Percentiles rank a stretch among this genome's conserved stretches.
These are phyloP conservation scores for Alopecurus myosuroides DNA, from an alignment of 176 grass and related monocot genomes.

Conservation along the genomic window DNA sequence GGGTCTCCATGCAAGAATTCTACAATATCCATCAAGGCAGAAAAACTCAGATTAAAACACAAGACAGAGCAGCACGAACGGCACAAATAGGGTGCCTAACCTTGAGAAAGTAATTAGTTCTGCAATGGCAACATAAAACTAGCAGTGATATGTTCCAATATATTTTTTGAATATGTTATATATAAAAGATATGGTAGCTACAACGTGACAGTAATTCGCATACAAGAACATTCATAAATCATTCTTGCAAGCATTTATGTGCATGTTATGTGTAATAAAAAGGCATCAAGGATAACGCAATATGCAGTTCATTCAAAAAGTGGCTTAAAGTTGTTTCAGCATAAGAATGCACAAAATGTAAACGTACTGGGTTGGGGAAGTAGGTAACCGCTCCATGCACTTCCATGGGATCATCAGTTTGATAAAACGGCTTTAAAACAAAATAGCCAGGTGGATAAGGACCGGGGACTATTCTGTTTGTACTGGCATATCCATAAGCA, in stretches of 20 bases:
- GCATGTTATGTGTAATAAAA: not conserved
- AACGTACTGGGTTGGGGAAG: constrained; percentile 64
- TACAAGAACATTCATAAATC: not conserved
- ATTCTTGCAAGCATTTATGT: constrained; percentile 5
- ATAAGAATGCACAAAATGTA: constrained; percentile 18
- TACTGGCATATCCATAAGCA: constrained; percentile 40
- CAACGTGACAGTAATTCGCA: not conserved
- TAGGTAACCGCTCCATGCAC: constrained; percentile 69
- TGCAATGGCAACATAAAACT: constrained; percentile 4
- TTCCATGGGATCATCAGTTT: constrained; percentile 41
- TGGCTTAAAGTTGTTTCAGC: not conserved
- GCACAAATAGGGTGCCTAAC: not conserved
- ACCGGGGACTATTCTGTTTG: constrained; percentile 36
- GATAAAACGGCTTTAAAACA: constrained; percentile 42
- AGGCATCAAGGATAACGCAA: not conserved
- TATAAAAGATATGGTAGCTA: constrained; percentile 12
- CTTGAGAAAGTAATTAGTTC: not conserved
- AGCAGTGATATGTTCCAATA: not conserved
- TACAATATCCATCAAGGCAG: constrained; percentile 34
- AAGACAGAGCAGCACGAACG: not conserved
- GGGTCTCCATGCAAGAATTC: constrained; percentile 49
- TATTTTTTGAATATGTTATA: not conserved
- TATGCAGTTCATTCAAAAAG: constrained; percentile 3
- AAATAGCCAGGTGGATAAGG: constrained; percentile 52
- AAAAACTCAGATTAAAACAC: constrained; percentile 14